These are phyloP conservation scores for Jasminum sambac DNA, from an alignment of 257 asterid genomes.

Conservation along the genomic window DNA sequence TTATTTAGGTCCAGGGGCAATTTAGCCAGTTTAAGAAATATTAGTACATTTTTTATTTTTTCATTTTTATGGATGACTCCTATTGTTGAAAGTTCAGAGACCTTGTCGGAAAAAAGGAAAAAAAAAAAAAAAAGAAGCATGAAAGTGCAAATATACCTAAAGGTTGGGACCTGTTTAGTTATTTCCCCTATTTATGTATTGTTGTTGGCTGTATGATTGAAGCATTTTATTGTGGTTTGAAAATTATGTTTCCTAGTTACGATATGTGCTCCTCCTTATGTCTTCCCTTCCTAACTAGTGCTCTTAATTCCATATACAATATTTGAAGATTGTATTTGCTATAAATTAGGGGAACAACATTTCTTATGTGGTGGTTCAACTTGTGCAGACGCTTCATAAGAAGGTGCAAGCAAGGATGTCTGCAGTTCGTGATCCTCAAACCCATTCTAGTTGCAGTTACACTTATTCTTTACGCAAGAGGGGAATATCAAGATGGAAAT, in stretches of 20 bases:
- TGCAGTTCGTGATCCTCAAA: conserved; percentile 97
- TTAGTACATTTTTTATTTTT: too few relatives aligned
- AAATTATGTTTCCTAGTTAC: not conserved
- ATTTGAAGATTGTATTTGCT: not conserved
- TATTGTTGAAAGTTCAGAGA: too few relatives aligned
- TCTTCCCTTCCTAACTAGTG: not conserved
- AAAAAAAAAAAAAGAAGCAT: too few relatives aligned
- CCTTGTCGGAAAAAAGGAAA: too few relatives aligned
- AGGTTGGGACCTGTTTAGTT: too few relatives aligned
- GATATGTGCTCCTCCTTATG: not conserved
- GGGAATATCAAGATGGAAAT: conserved; percentile 90
- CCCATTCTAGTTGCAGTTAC: conserved; percentile 81
- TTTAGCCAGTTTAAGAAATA: too few relatives aligned
- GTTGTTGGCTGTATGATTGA: not conserved
- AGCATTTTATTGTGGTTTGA: conserved; percentile 1
- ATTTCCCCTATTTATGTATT: not conserved
- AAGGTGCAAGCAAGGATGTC: conserved; percentile 95
- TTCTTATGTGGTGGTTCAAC: conserved; percentile 2
- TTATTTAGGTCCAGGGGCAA: too few relatives aligned
- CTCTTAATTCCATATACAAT: not conserved
- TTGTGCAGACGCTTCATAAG: conserved; percentile 90
- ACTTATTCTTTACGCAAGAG: conserved; percentile 79
- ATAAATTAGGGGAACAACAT: not conserved
- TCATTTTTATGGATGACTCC: too few relatives aligned
- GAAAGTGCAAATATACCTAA: too few relatives aligned